Evolutionary conservation across 208 protist species (phyloP).

Genomic region (Trypanosoma avium): DNA sequence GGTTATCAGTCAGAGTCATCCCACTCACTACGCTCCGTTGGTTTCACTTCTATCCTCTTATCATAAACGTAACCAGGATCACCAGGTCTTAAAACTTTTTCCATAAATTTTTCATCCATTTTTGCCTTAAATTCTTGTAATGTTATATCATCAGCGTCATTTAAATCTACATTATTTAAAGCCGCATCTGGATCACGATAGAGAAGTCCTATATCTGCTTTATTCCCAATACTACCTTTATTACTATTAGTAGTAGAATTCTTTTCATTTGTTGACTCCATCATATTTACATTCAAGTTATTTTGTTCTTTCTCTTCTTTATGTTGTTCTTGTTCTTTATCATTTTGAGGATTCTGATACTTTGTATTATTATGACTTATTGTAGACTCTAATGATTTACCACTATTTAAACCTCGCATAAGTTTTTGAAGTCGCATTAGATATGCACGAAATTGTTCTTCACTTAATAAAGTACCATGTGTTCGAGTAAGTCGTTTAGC

Average conservation of each 20-base stretch:
- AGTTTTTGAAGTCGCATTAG: constrained; percentile 69
- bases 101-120: constrained; percentile 83
- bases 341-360: background rate
- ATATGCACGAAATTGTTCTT: constrained; percentile 54
- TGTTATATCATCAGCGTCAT: constrained; percentile 87
- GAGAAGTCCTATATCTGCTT: constrained; percentile 86
- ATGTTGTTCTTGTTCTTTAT: background rate
- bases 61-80: constrained; percentile 88
- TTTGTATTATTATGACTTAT: background rate
- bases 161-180: constrained; percentile 85
- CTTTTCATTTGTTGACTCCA: background rate
- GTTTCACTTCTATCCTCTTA: constrained; percentile 68
- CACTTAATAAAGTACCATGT: constrained; percentile 58
- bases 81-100: constrained; percentile 70
- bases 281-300: background rate
- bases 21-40: constrained; percentile 82
- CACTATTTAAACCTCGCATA: background rate
- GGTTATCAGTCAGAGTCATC: constrained; percentile 54
- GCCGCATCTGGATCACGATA: constrained; percentile 87
- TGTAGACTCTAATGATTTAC: too few species aligned
- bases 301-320: too few species aligned
- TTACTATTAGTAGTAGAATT: background rate
- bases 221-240: constrained; percentile 33
- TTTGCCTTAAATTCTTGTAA: constrained; percentile 86
- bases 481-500: constrained; percentile 51